Percentiles rank a stretch among this genome's conserved stretches.
Conservation (phyloP, 352 stramenopile genomes). For the Phytophthora tentaculata region DNA sequence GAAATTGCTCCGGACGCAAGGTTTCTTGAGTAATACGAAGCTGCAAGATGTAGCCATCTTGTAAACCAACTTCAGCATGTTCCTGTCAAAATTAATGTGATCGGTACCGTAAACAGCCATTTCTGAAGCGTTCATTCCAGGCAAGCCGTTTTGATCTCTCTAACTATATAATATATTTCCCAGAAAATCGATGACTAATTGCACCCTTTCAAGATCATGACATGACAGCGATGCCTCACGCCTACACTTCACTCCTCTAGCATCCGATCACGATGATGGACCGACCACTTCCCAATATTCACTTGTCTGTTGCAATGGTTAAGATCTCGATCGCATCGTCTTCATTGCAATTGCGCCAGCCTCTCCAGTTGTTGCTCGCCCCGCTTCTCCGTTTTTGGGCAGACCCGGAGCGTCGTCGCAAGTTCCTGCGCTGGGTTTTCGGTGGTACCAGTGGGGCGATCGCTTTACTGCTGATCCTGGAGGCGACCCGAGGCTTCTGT, state of each 20-base stretch:
- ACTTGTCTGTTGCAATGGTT: constrained; percentile 4
- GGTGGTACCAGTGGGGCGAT: constrained; percentile 3
- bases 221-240: constrained; percentile 1
- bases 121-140: background rate
- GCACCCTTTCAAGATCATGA: constrained; percentile 6
- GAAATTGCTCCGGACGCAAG: background rate
- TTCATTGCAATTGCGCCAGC: background rate
- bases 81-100: background rate
- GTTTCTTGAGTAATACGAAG: background rate
- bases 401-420: constrained; percentile 11
- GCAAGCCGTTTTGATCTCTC: background rate
- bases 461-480: constrained; percentile 13
- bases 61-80: constrained; percentile 2
- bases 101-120: background rate
- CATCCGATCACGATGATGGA: no score
- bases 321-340: constrained; percentile 3
- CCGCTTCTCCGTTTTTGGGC: constrained; percentile 17
- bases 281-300: background rate
- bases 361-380: background rate
- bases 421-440: constrained; percentile 23
- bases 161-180: background rate
- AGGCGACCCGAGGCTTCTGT: constrained; percentile 31
- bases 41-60: background rate
- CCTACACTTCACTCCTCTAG: constrained; percentile 1
- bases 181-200: background rate